A percentile compares a stretch with the other conserved stretches of the same genome.
Conservation (phyloP, 2,329 filamentous ascomycete species). For the Colletotrichum camelliae region DNA sequence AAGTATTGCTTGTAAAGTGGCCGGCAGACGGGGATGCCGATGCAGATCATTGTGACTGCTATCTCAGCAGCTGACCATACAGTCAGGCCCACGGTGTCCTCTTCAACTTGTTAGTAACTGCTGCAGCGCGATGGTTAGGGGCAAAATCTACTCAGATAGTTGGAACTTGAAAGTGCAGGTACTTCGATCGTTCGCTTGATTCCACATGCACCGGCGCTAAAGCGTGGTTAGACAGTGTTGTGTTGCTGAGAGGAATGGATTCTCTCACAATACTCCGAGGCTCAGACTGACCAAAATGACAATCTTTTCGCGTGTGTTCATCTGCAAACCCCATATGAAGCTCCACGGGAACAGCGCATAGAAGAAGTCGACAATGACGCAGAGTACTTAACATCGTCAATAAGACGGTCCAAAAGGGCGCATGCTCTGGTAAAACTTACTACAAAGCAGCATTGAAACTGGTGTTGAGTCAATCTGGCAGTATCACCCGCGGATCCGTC, state of each 20-base stretch:
- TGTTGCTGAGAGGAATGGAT: too few relatives aligned
- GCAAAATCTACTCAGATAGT: slow-evolving; percentile 19
- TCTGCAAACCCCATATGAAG: slow-evolving; percentile 44
- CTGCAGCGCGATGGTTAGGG: too few relatives aligned
- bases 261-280: slow-evolving; percentile 39
- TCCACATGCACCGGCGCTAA: slow-evolving; percentile 31
- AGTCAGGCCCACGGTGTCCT: slow-evolving; percentile 37
- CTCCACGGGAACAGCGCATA: slow-evolving; percentile 47
- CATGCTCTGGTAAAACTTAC: neutral
- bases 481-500: slow-evolving; percentile 16
- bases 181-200: slow-evolving; percentile 31
- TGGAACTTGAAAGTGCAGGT: slow-evolving; percentile 28
- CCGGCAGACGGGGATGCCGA: slow-evolving; percentile 41
- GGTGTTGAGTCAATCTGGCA: slow-evolving; percentile 22
- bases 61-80: slow-evolving; percentile 43
- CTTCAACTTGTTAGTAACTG: slow-evolving; percentile 23
- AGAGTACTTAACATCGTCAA: neutral
- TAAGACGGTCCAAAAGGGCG: neutral
- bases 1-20: slow-evolving; percentile 34
- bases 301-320: slow-evolving; percentile 38
- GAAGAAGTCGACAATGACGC: slow-evolving; percentile 39
- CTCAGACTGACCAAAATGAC: slow-evolving; percentile 40
- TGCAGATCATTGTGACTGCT: slow-evolving; percentile 39
- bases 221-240: neutral
- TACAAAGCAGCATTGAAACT: slow-evolving; percentile 16